Base-by-base conservation (phyloP, 257 asterid species). In the Asclepias syriaca region DNA sequence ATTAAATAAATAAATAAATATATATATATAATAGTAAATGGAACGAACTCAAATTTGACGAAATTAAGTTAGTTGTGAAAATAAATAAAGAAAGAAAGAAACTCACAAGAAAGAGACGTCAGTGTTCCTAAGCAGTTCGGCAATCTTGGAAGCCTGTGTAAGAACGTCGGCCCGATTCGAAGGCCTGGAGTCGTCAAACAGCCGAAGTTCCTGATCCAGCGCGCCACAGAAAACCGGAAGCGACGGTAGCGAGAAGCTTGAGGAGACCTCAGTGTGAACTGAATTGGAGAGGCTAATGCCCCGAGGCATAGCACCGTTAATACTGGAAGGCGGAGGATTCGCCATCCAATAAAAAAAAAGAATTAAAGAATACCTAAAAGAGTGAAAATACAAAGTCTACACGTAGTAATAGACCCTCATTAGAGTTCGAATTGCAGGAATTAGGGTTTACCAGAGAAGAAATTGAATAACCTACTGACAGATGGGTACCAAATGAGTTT, bases 151-250 rank as follows among this genome's bases (percentile, higher is more conserved):
- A 49, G 96, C 85, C 22, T 78, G 84, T 40, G 53, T 76, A 49
- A 81, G 71, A 59, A 85, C 89, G 73, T 82, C 94, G 63, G 71
- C 82, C 29, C 85, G 80, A 70, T 79, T 78, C 85, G 81, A 82
- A 77, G 81, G 77, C 77, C 83, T 82, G 54, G 87, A 76, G 80
- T 85, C 72, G 69, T 92, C 96, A 21, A 85, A 81, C 74, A 95
- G 77, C 70, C 89, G 82, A 59, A 92, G 87, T 56, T 87, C 94
- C 84, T 88, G 95, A 80, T 90, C 94, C 6, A 84, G 85, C 56
- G 95, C 91, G 37, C 99, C 97, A 76, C 99, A 91, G 73, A 86
- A 88, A 70, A 95, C 98, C 66, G 99, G 98, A 21, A 95, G 89
- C 75, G 98, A 84, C 79, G 98, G 98, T 78, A 95, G 78, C 72